Conservation (phyloP, 1,284 basidiomycete species). For the Phylloporus gajari region DNA sequence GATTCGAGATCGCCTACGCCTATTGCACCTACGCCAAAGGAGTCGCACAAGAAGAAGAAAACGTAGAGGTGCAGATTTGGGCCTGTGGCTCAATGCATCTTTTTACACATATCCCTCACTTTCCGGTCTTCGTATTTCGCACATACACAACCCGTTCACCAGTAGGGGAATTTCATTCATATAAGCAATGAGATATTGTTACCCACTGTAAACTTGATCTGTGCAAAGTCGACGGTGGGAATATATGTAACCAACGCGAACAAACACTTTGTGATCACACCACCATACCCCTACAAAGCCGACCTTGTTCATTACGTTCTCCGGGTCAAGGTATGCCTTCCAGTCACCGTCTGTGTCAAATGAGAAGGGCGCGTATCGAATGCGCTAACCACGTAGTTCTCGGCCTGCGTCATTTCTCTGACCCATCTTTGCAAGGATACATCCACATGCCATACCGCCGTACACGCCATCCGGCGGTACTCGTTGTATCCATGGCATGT, state of each 20-base stretch:
- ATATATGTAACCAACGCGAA: constrained; percentile 33
- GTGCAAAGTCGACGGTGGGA: constrained; percentile 11
- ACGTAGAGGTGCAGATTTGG: constrained; percentile 40
- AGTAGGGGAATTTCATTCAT: background rate
- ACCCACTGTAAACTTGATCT: background rate
- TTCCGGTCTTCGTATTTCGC: background rate
- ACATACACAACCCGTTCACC: no score
- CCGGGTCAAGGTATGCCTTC: constrained; percentile 29
- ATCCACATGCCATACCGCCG: constrained; percentile 34
- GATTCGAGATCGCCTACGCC: constrained; percentile 69
- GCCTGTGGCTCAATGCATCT: background rate
- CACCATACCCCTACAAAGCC: no score
- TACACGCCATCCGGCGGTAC: constrained; percentile 45
- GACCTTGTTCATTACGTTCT: constrained; percentile 25
- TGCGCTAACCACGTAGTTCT: constrained; percentile 60
- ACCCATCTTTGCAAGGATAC: constrained; percentile 15
- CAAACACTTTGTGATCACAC: no score
- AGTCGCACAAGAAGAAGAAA: constrained; percentile 65
- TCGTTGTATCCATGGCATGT: constrained; percentile 59
- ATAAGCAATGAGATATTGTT: background rate
- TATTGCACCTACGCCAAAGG: constrained; percentile 54
- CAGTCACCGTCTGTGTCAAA: constrained; percentile 70
- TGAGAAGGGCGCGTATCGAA: constrained; percentile 71
- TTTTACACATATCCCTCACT: background rate
- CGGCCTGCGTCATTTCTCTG: constrained; percentile 25